Evolutionary conservation across 768 basidiomycete species (phyloP).

Genomic region (Favolaschia claudopus): DNA sequence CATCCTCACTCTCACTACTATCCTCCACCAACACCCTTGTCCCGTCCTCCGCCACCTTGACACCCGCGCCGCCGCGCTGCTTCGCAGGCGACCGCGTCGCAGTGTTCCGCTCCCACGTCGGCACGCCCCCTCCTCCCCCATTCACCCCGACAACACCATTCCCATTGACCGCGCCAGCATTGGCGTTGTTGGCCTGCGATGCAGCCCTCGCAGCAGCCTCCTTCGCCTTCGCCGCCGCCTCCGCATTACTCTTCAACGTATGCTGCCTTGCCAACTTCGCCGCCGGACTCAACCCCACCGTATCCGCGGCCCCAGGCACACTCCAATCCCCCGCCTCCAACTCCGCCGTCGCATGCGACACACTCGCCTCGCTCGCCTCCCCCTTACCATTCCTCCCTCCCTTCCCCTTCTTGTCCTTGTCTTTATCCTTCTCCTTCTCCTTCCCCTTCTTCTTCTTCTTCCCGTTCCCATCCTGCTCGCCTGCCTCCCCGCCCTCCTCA

Average conservation of each 20-base stretch:
- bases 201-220: slow-evolving; percentile 66
- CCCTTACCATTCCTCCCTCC: slow-evolving; percentile 68
- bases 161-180: slow-evolving; percentile 39
- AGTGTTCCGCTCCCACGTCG: slow-evolving; percentile 88
- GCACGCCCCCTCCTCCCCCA: slow-evolving; percentile 52
- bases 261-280: slow-evolving; percentile 91
- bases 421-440: slow-evolving; percentile 50
- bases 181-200: slow-evolving; percentile 54
- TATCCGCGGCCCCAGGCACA: slow-evolving; percentile 52
- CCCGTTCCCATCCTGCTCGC: slow-evolving; percentile 86
- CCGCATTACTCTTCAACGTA: slow-evolving; percentile 87
- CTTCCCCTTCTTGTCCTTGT: slow-evolving; percentile 53
- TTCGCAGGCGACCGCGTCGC: slow-evolving; percentile 61
- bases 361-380: slow-evolving; percentile 69
- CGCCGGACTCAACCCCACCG: slow-evolving; percentile 83
- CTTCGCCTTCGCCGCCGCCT: slow-evolving; percentile 73
- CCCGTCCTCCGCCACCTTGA: slow-evolving; percentile 70
- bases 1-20: slow-evolving; percentile 70
- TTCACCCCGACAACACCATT: slow-evolving; percentile 35
- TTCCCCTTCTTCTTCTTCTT: slow-evolving; percentile 69
- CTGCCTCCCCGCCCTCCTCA: slow-evolving; percentile 41
- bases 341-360: slow-evolving; percentile 87
- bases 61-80: slow-evolving; percentile 41
- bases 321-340: slow-evolving; percentile 80
- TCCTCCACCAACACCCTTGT: slow-evolving; percentile 72